Percentiles rank a stretch among this genome's conserved stretches.
These are phyloP conservation scores for Podaxis sp. DNA, from an alignment of 768 basidiomycete species.

Conservation along the genomic window DNA sequence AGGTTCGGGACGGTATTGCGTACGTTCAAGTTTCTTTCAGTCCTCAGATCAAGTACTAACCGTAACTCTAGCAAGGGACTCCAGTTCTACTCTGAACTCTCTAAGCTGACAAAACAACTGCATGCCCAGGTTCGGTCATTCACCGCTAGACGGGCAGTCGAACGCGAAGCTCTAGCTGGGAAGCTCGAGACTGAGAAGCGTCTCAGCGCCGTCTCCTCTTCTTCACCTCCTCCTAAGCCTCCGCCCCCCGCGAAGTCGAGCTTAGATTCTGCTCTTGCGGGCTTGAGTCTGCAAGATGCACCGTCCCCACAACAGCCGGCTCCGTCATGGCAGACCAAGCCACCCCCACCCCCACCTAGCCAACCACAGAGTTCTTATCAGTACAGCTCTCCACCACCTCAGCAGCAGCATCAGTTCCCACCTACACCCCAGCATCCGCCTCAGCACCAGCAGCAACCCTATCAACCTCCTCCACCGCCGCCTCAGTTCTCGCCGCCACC, in stretches of 20 bases:
- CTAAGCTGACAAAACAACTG: slow-evolving; percentile 55
- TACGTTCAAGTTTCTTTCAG: slow-evolving; percentile 34
- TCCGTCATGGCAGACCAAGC: slow-evolving; percentile 21
- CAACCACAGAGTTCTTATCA: slow-evolving; percentile 14
- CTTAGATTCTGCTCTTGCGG: slow-evolving; percentile 49
- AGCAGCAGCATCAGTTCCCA: slow-evolving; percentile 12
- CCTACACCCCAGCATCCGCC: slow-evolving; percentile 15
- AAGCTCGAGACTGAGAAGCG: slow-evolving; percentile 73
- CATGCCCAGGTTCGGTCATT: slow-evolving; percentile 57
- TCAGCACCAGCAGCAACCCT: slow-evolving; percentile 16
- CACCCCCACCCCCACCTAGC: slow-evolving; percentile 19
- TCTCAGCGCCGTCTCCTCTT: slow-evolving; percentile 42
- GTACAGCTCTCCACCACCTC: slow-evolving; percentile 14
- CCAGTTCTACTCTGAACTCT: slow-evolving; percentile 83
- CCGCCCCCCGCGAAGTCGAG: slow-evolving; percentile 43
- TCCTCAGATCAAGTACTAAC: background rate
- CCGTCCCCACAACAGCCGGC: slow-evolving; percentile 22
- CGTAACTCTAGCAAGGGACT: slow-evolving; percentile 66
- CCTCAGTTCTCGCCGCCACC: slow-evolving; percentile 8
- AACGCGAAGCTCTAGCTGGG: slow-evolving; percentile 63
- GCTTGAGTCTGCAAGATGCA: slow-evolving; percentile 42
- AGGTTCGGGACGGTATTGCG: slow-evolving; percentile 82
- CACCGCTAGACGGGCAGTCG: slow-evolving; percentile 55
- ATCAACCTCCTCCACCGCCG: slow-evolving; percentile 9
- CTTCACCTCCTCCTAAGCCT: slow-evolving; percentile 41